phyloP scores from a whole-genome alignment of 2,329 filamentous ascomycete species.

The Fusarium protoensiforme region DNA sequence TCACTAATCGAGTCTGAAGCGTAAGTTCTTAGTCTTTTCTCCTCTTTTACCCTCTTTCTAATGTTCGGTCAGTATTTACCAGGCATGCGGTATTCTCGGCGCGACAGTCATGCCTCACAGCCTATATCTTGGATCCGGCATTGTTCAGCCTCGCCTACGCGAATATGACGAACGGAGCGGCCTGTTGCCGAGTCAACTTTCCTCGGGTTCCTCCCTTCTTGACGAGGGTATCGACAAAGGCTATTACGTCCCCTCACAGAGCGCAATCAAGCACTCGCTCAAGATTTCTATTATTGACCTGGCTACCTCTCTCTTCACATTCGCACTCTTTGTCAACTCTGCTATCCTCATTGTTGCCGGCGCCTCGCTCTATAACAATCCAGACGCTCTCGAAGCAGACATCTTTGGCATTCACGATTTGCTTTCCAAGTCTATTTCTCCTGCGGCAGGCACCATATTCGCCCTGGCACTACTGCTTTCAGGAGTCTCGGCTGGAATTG shows the following conservation, averaged over 20 bases:
- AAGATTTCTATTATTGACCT: slow-evolving; percentile 80
- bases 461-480: slow-evolving; percentile 83
- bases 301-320: slow-evolving; percentile 79
- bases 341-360: slow-evolving; percentile 86
- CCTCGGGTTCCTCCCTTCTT: neutral
- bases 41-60: neutral
- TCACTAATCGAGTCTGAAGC: slow-evolving; percentile 68
- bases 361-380: slow-evolving; percentile 74
- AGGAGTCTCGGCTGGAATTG: slow-evolving; percentile 83
- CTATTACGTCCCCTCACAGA: slow-evolving; percentile 76
- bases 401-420: slow-evolving; percentile 86
- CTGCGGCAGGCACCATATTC: slow-evolving; percentile 84
- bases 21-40: slow-evolving; percentile 40
- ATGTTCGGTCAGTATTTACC: slow-evolving; percentile 61
- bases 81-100: slow-evolving; percentile 80
- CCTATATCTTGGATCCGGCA: slow-evolving; percentile 75
- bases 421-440: slow-evolving; percentile 74
- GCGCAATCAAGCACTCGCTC: slow-evolving; percentile 79
- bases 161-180: slow-evolving; percentile 72
- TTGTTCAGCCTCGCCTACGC: slow-evolving; percentile 73
- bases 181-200: slow-evolving; percentile 47
- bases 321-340: slow-evolving; percentile 86
- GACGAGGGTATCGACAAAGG: slow-evolving; percentile 53
- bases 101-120: slow-evolving; percentile 81
- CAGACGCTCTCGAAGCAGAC: slow-evolving; percentile 74